Evolutionary conservation across 1,284 basidiomycete genomes (phyloP), one percentile per base, ranked within the genome.

Genomic region (Paramarasmius palmivorus): DNA sequence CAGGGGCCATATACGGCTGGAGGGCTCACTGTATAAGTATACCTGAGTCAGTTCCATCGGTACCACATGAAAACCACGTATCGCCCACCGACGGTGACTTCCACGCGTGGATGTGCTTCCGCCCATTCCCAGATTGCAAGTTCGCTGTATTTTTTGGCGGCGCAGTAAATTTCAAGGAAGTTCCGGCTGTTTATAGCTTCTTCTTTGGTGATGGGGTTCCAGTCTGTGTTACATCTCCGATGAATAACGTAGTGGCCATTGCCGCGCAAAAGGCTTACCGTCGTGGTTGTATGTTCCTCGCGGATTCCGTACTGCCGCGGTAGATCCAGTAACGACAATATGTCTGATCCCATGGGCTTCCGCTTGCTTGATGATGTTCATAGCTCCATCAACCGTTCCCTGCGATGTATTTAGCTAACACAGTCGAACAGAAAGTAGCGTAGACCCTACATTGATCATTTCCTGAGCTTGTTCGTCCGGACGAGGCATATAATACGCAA

Each of bases 121-220:
- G 55, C 61, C 46, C 52, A 64, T 23, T 57, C 53, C 62, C 62
- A 64, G 12, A 59, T 52, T 7, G 57, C 59, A 14, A 38, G 41
- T 49, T 64, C 62, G 20, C 56, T 54, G 10, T 60, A 46, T 8
- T 49, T 62, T 47, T 64, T 64, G 12, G 59, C 55, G 7, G 58
- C 61, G 12, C 38, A 22, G 42, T 63, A 63, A 6, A 49, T 49
- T n/a, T 39, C 38, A 39, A 60, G 53, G 3, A 42, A 29, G 19
- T 53, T 40, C 10, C 41, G 15, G 46, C 52, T 56, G 25, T 47
- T 42, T 7, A 59, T 36, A 8, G 55, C 60, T 34, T 59, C 45
- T 50, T 63, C 60, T 19, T 50, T 58, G 20, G 57, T 58, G 20
- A 59, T 49, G 12, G 52, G 25, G 35, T 53, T 58, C 60, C 60